These are phyloP conservation scores for Ascosphaera apis DNA, from an alignment of 2,329 filamentous ascomycete genomes.

Conservation along the genomic window DNA sequence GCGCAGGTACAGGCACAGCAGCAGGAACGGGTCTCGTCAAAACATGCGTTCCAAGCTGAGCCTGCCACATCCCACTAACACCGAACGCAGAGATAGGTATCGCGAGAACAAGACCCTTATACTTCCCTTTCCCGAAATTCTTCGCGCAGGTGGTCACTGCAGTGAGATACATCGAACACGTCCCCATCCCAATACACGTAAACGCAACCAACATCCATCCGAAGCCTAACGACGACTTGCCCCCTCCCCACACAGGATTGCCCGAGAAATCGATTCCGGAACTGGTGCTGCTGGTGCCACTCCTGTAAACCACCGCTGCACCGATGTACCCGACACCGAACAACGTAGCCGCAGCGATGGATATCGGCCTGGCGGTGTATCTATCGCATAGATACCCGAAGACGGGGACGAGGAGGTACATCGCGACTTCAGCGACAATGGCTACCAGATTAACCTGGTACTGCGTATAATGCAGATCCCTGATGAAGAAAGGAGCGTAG, in stretches of 20 bases:
- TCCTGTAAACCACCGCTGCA: slow-evolving; percentile 53
- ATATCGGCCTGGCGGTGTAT: slow-evolving; percentile 54
- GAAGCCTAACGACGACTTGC: slow-evolving; percentile 42
- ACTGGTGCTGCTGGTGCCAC: background rate
- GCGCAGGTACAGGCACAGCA: no score
- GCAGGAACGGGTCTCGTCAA: background rate
- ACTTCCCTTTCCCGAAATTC: slow-evolving; percentile 79
- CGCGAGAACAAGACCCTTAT: slow-evolving; percentile 72
- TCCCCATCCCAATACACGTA: slow-evolving; percentile 57
- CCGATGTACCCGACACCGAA: slow-evolving; percentile 66
- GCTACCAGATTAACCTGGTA: slow-evolving; percentile 78
- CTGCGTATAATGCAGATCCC: slow-evolving; percentile 67
- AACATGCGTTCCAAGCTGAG: slow-evolving; percentile 52
- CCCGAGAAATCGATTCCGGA: slow-evolving; percentile 16
- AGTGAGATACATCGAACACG: slow-evolving; percentile 69
- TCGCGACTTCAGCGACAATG: slow-evolving; percentile 63
- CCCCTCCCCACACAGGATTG: slow-evolving; percentile 27
- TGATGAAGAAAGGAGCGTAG: slow-evolving; percentile 78
- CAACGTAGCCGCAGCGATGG: slow-evolving; percentile 45
- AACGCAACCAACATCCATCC: slow-evolving; percentile 70
- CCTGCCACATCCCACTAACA: slow-evolving; percentile 86
- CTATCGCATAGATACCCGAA: slow-evolving; percentile 87
- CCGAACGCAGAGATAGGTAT: slow-evolving; percentile 84
- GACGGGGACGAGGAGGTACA: slow-evolving; percentile 79
- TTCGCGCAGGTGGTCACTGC: slow-evolving; percentile 93